A percentile compares a stretch with the other conserved stretches of the same genome.
Conservation (phyloP, 83 land plant species). For the Thuja plicata region DNA sequence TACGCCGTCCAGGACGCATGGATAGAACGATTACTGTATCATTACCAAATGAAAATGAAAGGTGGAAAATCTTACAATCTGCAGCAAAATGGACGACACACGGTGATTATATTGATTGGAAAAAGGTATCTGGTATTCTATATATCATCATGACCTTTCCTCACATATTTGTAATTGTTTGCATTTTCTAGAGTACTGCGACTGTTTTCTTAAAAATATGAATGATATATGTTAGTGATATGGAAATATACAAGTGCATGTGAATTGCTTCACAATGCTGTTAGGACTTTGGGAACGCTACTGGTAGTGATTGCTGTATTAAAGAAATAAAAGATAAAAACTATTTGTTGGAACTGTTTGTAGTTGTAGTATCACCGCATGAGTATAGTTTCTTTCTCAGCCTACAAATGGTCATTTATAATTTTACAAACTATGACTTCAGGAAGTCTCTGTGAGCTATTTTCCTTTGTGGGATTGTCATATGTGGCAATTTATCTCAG, state of each 20-base stretch:
- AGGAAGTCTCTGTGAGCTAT: neutral
- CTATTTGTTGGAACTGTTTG: neutral
- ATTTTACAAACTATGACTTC: neutral
- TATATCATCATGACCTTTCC: neutral
- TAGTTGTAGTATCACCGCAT: neutral
- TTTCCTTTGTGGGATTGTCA: neutral
- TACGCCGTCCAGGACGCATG: conserved; percentile 97
- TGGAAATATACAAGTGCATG: neutral
- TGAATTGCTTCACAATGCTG: neutral
- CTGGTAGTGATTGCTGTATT: neutral
- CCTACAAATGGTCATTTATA: neutral
- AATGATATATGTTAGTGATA: neutral
- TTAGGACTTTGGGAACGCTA: neutral
- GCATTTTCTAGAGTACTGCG: neutral
- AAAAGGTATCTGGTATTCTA: conserved; percentile 47
- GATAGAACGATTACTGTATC: conserved; percentile 85
- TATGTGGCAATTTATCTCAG: neutral
- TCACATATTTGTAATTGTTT: neutral
- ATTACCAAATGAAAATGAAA: conserved; percentile 75
- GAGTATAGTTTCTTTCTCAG: neutral
- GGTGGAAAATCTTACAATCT: conserved; percentile 68
- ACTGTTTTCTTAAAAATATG: neutral
- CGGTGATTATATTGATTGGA: conserved; percentile 81
- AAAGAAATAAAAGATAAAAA: neutral
- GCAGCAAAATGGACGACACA: conserved; percentile 80